These are phyloP conservation scores for Babesia ovata DNA, from an alignment of 169 alveolate genomes.

Conservation along the genomic window DNA sequence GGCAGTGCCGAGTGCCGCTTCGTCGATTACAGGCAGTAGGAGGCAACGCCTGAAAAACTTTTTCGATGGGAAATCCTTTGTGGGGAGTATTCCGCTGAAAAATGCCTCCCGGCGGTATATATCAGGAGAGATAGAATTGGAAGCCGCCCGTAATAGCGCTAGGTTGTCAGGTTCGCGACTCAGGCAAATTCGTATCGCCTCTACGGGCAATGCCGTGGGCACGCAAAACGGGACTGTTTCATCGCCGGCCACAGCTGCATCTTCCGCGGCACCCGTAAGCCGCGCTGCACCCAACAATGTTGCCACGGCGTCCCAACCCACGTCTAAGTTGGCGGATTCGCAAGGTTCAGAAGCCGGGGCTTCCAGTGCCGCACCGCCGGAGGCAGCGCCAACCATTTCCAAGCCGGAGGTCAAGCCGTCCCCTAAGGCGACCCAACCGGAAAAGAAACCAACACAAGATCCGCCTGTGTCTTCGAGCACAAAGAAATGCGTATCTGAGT, in stretches of 20 bases:
- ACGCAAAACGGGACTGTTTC: background rate
- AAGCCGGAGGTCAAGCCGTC: too few species aligned
- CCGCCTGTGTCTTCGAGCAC: too few species aligned
- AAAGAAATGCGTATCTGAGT: too few species aligned
- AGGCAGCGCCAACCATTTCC: too few species aligned
- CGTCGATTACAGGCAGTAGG: background rate
- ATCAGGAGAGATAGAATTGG: background rate
- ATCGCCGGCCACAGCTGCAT: background rate
- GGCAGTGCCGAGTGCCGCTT: background rate
- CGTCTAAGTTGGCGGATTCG: too few species aligned
- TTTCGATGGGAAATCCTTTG: constrained; percentile 37
- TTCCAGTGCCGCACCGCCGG: too few species aligned
- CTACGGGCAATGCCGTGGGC: background rate
- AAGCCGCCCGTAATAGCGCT: background rate
- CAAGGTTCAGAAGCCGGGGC: too few species aligned
- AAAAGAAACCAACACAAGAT: too few species aligned
- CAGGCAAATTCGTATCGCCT: background rate
- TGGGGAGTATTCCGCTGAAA: constrained; percentile 46
- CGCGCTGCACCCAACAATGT: too few species aligned
- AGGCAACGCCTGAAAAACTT: constrained; percentile 42
- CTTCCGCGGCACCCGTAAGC: background rate
- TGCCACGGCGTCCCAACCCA: too few species aligned
- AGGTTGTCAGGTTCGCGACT: background rate
- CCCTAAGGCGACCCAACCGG: too few species aligned
- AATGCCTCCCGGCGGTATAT: constrained; percentile 49